Evolutionary conservation across 2,329 filamentous ascomycete species (phyloP).

Genomic region (Stemphylium lycopersici): DNA sequence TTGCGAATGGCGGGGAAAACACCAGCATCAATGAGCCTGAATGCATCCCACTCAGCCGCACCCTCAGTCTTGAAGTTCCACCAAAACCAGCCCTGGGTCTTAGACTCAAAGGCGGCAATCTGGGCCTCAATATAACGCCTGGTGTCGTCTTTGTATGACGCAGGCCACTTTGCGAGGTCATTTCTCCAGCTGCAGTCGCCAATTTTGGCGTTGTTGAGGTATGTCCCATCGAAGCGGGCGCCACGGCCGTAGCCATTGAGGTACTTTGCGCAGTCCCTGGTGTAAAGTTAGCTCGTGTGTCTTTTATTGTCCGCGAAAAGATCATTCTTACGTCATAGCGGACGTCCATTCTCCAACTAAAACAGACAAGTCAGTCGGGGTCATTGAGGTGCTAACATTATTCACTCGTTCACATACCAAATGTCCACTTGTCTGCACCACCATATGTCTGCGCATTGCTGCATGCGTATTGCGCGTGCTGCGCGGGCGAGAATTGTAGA

Average conservation of each 20-base stretch:
- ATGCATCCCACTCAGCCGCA: constrained; percentile 61
- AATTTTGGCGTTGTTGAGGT: constrained; percentile 54
- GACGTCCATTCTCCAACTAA: constrained; percentile 73
- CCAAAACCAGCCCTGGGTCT: constrained; percentile 62
- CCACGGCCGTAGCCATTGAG: constrained; percentile 64
- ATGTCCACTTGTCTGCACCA: constrained; percentile 66
- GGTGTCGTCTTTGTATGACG: constrained; percentile 54
- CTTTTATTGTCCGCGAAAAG: not conserved
- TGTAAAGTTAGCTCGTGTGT: not conserved
- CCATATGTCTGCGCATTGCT: constrained; percentile 57
- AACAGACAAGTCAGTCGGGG: constrained; percentile 4
- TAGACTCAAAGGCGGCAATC: constrained; percentile 58
- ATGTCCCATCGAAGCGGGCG: constrained; percentile 65
- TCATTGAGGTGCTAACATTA: not conserved
- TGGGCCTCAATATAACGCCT: constrained; percentile 62
- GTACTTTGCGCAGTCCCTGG: constrained; percentile 56
- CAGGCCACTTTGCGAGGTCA: constrained; percentile 56
- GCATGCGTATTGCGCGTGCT: constrained; percentile 65
- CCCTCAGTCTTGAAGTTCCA: constrained; percentile 66
- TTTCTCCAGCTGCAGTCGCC: constrained; percentile 63
- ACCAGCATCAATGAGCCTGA: constrained; percentile 56
- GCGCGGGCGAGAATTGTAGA: constrained; percentile 56
- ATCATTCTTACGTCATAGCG: constrained; percentile 60
- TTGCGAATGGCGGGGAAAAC: constrained; percentile 53
- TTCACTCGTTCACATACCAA: constrained; percentile 13